Percentiles rank a stretch among this genome's conserved stretches.
phyloP scores from a whole-genome alignment of 2,329 filamentous ascomycete species.

The Lecanosticta acicola region DNA sequence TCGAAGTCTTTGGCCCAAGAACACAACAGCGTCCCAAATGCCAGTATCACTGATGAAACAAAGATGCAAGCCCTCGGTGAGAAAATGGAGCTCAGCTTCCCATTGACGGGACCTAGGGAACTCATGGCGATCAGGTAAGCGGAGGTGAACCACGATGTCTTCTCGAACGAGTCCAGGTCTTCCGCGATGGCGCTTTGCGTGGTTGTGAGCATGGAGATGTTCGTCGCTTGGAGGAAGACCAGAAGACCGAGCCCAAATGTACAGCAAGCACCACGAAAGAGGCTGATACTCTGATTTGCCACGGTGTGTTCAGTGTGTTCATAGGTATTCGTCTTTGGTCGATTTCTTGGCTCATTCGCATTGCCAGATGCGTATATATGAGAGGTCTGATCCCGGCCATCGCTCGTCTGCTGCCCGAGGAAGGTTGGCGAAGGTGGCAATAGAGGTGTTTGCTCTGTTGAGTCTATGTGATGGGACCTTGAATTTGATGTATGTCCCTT shows the following conservation, averaged over 20 bases:
- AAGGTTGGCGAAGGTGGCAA: neutral
- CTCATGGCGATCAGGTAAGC: constrained; percentile 62
- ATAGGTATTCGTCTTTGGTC: too few relatives aligned
- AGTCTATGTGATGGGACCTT: too few relatives aligned
- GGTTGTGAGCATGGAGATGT: constrained; percentile 76
- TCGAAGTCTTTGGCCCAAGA: constrained; percentile 54
- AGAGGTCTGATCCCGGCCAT: neutral
- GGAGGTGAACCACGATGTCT: constrained; percentile 75
- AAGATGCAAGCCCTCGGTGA: constrained; percentile 61
- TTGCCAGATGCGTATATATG: too few relatives aligned
- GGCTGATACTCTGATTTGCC: constrained; percentile 23
- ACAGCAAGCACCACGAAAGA: constrained; percentile 15
- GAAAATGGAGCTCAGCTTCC: constrained; percentile 69
- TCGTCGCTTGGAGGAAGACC: constrained; percentile 47
- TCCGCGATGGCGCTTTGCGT: constrained; percentile 71
- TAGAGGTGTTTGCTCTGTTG: constrained; percentile 4
- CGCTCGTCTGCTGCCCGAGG: neutral
- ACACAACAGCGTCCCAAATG: constrained; percentile 60
- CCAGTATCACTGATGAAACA: constrained; percentile 53
- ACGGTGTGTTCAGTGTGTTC: too few relatives aligned
- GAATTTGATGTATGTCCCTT: too few relatives aligned
- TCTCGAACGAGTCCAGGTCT: constrained; percentile 67
- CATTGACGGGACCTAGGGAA: constrained; percentile 61
- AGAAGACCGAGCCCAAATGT: constrained; percentile 26
- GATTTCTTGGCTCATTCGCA: too few relatives aligned